Conservation (phyloP, 176 grass and related monocot genomes). For the Sorghum bicolor region DNA sequence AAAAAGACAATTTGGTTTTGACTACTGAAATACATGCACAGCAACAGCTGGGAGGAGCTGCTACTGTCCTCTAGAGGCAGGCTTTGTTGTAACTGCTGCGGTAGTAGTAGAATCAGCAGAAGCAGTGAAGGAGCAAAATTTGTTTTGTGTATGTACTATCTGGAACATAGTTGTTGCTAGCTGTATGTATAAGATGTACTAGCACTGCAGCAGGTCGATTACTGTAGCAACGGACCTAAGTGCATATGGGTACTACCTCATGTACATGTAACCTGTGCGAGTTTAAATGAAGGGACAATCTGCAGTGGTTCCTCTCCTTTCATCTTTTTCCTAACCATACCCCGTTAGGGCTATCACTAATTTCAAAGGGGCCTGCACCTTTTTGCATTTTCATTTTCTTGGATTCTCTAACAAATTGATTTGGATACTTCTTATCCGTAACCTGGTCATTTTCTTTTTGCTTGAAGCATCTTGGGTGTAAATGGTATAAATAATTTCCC, state of each 20-base stretch:
- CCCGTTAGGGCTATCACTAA: neutral
- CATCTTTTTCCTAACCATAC: neutral
- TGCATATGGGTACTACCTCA: neutral
- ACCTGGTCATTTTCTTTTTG: neutral
- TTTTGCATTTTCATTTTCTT: neutral
- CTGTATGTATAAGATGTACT: no score
- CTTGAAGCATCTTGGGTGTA: neutral
- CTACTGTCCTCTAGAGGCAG: no score
- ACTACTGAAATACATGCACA: no score
- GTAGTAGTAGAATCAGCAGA: neutral
- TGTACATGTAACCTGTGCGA: neutral
- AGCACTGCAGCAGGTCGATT: neutral
- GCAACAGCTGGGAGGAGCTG: no score
- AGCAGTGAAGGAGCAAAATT: neutral
- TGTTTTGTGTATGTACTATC: neutral
- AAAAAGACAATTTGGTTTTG: no score
- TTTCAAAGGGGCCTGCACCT: neutral
- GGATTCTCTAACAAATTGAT: neutral
- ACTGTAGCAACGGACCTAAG: neutral
- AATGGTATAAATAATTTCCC: neutral
- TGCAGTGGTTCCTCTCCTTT: neutral
- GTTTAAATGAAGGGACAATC: neutral
- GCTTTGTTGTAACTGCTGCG: no score
- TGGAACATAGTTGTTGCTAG: neutral
- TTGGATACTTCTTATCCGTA: conserved; percentile 20